A percentile compares a stretch with the other conserved stretches of the same genome.
Evolutionary conservation across 768 basidiomycete genomes (phyloP).

Genomic region (Pholiota molesta): DNA sequence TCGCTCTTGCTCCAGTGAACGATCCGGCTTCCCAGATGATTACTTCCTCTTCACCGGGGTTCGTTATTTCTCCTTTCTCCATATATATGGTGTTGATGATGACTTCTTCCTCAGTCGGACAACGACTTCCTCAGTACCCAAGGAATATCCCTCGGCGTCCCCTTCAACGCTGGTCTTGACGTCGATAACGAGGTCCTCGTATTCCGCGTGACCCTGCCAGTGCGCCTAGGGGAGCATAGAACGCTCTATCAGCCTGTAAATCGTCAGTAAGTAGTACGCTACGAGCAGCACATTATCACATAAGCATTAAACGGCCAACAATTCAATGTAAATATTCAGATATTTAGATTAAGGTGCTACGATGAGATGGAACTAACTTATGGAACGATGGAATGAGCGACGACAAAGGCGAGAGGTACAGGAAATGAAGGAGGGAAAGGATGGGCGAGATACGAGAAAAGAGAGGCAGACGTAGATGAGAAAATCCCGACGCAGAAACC

Average conservation of each 20-base stretch:
- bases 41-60: constrained; percentile 59
- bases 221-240: constrained; percentile 19
- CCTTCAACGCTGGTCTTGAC: constrained; percentile 56
- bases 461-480: background rate
- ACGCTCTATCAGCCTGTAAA: constrained; percentile 3
- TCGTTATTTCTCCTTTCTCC: no score
- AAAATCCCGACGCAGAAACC: no score
- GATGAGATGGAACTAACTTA: background rate
- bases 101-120: constrained; percentile 42
- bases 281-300: no score
- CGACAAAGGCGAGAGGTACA: background rate
- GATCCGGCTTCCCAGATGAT: constrained; percentile 60
- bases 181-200: constrained; percentile 68
- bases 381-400: no score
- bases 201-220: constrained; percentile 61
- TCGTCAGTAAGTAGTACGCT: no score
- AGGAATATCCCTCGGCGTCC: constrained; percentile 51
- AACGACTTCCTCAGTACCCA: constrained; percentile 65
- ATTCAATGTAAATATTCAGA: background rate
- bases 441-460: background rate
- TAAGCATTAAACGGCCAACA: no score
- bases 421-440: background rate
- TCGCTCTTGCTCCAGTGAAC: constrained; percentile 57
- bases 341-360: background rate
- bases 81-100: no score